Conservation (phyloP, 2,329 filamentous ascomycete genomes). For the Aspergillus latus region DNA sequence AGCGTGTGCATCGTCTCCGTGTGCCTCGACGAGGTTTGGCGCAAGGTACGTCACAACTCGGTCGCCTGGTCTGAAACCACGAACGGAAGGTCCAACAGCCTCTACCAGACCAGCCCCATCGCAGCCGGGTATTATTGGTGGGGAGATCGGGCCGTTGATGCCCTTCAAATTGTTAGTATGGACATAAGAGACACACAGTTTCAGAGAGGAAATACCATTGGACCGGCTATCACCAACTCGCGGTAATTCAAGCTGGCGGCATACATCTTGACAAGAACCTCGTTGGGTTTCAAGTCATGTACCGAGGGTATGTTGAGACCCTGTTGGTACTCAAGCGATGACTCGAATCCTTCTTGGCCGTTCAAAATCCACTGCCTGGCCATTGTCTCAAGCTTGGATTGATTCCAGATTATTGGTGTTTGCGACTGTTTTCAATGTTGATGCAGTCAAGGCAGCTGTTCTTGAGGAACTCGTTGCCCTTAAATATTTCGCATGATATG, state of each 20-base stretch:
- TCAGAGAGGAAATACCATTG: neutral
- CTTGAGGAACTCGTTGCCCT: no score
- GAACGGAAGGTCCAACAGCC: slow-evolving; percentile 1
- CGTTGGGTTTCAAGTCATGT: neutral
- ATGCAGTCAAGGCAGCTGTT: no score
- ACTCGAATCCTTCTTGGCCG: slow-evolving; percentile 12
- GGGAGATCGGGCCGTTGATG: slow-evolving; percentile 9
- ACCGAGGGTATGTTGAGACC: slow-evolving; percentile 6
- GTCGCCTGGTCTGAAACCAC: slow-evolving; percentile 2
- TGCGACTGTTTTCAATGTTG: no score
- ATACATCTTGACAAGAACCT: slow-evolving; percentile 10
- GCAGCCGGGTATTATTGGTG: slow-evolving; percentile 6
- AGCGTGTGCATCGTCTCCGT: neutral
- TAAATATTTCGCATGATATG: no score
- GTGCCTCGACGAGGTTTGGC: neutral
- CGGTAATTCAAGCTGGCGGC: slow-evolving; percentile 13
- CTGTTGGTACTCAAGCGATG: slow-evolving; percentile 9
- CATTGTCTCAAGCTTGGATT: neutral
- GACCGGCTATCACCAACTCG: slow-evolving; percentile 8
- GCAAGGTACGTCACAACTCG: slow-evolving; percentile 4
- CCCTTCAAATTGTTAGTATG: neutral
- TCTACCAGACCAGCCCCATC: slow-evolving; percentile 10
- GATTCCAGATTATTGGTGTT: no score
- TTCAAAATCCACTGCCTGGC: slow-evolving; percentile 10
- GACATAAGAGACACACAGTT: no score